A percentile compares a stretch with the other conserved stretches of the same genome.
These are phyloP conservation scores for Platanthera guangdongensis DNA, from an alignment of 106 monocot genomes.

Conservation along the genomic window DNA sequence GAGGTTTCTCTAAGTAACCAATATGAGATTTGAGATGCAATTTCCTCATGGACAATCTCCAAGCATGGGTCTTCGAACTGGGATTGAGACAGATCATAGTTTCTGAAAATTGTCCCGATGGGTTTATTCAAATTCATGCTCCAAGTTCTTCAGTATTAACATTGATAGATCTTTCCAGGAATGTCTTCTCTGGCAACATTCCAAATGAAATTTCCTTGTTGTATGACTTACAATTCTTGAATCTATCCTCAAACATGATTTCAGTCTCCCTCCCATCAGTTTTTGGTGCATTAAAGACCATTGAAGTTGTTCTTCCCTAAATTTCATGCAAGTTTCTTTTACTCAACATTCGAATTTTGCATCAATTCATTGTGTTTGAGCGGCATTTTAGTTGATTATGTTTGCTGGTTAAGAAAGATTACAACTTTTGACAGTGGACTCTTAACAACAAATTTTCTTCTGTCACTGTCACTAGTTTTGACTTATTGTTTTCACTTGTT, in stretches of 20 bases:
- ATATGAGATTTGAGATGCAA: slow-evolving; percentile 57
- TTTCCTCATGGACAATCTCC: slow-evolving; percentile 39
- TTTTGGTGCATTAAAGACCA: slow-evolving; percentile 25
- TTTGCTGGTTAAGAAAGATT: not conserved
- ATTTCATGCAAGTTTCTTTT: slow-evolving; percentile 46
- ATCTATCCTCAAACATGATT: slow-evolving; percentile 51
- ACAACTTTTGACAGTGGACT: not conserved
- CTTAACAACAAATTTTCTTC: not conserved
- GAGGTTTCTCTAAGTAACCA: slow-evolving; percentile 39
- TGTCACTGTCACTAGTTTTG: not conserved
- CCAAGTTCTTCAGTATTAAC: slow-evolving; percentile 11
- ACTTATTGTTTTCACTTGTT: too few relatives aligned
- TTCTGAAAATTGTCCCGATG: slow-evolving; percentile 50
- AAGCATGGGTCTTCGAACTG: slow-evolving; percentile 45
- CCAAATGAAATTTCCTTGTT: slow-evolving; percentile 34
- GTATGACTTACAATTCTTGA: slow-evolving; percentile 31
- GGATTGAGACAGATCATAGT: slow-evolving; percentile 36
- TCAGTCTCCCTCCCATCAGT: slow-evolving; percentile 37
- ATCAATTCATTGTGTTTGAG: not conserved
- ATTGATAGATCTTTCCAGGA: slow-evolving; percentile 52
- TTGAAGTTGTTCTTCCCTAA: slow-evolving; percentile 47
- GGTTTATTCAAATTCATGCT: slow-evolving; percentile 21
- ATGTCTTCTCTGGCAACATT: slow-evolving; percentile 48
- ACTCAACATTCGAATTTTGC: not conserved
- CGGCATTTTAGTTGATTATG: not conserved